These are phyloP conservation scores for Xylaria polymorpha DNA, from an alignment of 2,329 filamentous ascomycete species.

Conservation along the genomic window DNA sequence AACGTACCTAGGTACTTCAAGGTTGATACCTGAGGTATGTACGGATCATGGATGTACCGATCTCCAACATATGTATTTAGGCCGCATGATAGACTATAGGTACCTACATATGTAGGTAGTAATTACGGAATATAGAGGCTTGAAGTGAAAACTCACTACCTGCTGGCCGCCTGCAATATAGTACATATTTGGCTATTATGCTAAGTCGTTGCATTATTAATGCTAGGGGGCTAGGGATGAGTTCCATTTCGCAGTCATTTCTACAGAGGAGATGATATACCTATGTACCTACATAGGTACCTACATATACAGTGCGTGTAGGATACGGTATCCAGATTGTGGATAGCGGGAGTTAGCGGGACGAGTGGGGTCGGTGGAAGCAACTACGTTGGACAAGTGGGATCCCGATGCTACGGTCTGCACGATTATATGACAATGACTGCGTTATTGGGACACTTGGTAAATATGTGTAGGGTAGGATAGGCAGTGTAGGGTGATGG, in stretches of 20 bases:
- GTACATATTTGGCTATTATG: not conserved
- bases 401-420: conserved; percentile 19
- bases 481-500: conserved; percentile 1
- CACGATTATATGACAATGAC: conserved; percentile 1
- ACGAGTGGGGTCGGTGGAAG: not conserved
- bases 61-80: not conserved
- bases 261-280: too few relatives aligned
- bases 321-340: not conserved
- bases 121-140: not conserved
- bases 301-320: too few relatives aligned
- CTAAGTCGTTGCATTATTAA: not conserved
- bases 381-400: conserved; percentile 7
- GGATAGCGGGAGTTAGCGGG: not conserved
- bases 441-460: not conserved
- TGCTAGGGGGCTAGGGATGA: not conserved
- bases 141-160: not conserved
- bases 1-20: too few relatives aligned
- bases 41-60: too few relatives aligned
- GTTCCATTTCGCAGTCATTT: not conserved
- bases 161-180: not conserved
- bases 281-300: too few relatives aligned
- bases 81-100: not conserved
- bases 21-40: too few relatives aligned
- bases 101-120: too few relatives aligned
- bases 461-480: conserved; percentile 5